Conservation (phyloP, 495 filamentous ascomycete genomes). For the Chaetomium cochliodes region DNA sequence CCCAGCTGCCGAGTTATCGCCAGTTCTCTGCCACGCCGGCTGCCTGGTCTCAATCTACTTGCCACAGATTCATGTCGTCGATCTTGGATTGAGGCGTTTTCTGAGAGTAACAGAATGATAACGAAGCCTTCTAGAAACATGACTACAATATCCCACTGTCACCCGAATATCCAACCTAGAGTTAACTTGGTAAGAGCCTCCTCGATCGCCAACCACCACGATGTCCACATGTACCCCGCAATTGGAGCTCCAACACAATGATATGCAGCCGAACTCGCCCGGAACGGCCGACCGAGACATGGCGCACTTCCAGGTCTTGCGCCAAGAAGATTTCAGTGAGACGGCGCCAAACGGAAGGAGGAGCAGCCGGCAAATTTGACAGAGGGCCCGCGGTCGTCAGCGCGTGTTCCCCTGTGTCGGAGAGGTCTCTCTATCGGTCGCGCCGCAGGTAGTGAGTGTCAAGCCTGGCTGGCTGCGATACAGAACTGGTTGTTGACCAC, state of each 20-base stretch:
- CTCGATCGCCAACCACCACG: constrained; percentile 15
- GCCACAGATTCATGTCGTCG: constrained; percentile 28
- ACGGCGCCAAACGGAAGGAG: neutral
- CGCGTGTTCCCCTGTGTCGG: no score
- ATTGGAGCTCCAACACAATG: constrained; percentile 2
- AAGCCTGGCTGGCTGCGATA: neutral
- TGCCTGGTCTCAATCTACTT: constrained; percentile 33
- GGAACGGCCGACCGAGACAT: constrained; percentile 20
- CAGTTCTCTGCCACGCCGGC: constrained; percentile 20
- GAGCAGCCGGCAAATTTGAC: neutral
- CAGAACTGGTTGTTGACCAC: neutral
- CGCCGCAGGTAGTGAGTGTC: neutral
- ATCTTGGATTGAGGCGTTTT: constrained; percentile 20
- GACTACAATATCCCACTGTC: constrained; percentile 17
- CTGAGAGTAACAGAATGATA: constrained; percentile 24
- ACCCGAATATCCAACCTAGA: constrained; percentile 22
- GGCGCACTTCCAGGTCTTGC: constrained; percentile 2
- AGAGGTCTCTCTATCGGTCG: no score
- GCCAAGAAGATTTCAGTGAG: constrained; percentile 1
- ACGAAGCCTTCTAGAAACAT: constrained; percentile 32
- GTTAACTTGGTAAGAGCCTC: neutral
- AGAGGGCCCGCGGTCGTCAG: neutral
- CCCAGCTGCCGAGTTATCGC: constrained; percentile 20
- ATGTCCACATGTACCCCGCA: constrained; percentile 25
- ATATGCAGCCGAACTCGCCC: neutral